Evolutionary conservation across 176 grass and related monocot genomes (phyloP).

Genomic region (Alopecurus myosuroides): DNA sequence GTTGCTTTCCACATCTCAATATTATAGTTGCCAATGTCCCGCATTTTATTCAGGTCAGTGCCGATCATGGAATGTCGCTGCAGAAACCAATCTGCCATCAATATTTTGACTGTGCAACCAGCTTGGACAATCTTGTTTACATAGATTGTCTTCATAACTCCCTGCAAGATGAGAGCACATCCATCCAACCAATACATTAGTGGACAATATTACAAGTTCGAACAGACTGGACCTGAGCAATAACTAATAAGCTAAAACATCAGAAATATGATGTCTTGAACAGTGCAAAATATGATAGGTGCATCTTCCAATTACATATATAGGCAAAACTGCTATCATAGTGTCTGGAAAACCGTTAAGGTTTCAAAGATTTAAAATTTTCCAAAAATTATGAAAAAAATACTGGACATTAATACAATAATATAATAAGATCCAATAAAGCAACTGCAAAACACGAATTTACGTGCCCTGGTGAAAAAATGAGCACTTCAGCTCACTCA

Average conservation of each 20-base stretch:
- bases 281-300: background rate
- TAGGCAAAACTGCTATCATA: background rate
- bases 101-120: background rate
- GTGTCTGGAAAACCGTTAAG: background rate
- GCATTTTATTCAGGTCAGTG: background rate
- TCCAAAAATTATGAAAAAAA: background rate
- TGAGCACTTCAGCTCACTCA: background rate
- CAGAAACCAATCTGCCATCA: conserved; percentile 17
- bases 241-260: background rate
- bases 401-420: background rate
- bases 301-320: background rate
- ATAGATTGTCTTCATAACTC: background rate
- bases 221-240: background rate
- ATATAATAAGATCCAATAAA: background rate
- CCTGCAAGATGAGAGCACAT: background rate
- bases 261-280: background rate
- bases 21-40: background rate
- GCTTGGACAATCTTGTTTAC: background rate
- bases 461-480: background rate
- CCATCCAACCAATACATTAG: background rate
- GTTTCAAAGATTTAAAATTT: background rate
- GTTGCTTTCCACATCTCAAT: background rate
- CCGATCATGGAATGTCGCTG: background rate
- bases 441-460: background rate
- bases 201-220: background rate